Conservation (phyloP, 495 filamentous ascomycete genomes). For the Sordaria brevicollis region DNA sequence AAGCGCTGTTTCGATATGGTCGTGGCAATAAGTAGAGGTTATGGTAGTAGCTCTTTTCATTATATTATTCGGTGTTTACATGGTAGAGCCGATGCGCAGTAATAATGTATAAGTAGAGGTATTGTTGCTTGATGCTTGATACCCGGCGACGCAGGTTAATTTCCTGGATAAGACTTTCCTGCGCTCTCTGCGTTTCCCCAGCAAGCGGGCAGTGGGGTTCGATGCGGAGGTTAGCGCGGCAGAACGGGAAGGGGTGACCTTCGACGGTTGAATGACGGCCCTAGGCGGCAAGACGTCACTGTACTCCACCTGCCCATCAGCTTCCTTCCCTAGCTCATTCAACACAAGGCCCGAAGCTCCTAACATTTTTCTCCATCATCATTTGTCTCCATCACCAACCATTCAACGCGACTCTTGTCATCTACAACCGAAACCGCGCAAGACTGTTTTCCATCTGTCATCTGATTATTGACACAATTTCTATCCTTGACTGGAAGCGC, state of each 20-base stretch:
- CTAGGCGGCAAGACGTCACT: not conserved
- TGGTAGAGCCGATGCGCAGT: too few relatives aligned
- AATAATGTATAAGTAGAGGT: too few relatives aligned
- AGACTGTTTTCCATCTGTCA: not conserved
- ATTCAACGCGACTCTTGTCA: not conserved
- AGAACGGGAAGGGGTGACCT: not conserved
- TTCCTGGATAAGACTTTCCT: too few relatives aligned
- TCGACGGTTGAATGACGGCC: not conserved
- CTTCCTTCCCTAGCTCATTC: not conserved
- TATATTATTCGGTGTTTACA: too few relatives aligned
- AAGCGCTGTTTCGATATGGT: too few relatives aligned
- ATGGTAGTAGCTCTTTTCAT: too few relatives aligned
- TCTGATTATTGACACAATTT: not conserved
- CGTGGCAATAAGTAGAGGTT: too few relatives aligned
- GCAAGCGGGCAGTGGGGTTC: not conserved
- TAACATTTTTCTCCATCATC: not conserved
- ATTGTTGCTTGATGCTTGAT: not conserved
- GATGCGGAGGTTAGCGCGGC: not conserved
- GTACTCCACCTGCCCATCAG: not conserved
- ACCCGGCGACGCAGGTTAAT: not conserved
- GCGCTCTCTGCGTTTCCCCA: not conserved
- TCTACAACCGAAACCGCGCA: not conserved
- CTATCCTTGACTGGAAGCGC: not conserved
- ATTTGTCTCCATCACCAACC: not conserved
- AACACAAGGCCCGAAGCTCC: not conserved